Evolutionary conservation across 139 green algal species (phyloP).

Genomic region (Astrephomene gubernaculifera): DNA sequence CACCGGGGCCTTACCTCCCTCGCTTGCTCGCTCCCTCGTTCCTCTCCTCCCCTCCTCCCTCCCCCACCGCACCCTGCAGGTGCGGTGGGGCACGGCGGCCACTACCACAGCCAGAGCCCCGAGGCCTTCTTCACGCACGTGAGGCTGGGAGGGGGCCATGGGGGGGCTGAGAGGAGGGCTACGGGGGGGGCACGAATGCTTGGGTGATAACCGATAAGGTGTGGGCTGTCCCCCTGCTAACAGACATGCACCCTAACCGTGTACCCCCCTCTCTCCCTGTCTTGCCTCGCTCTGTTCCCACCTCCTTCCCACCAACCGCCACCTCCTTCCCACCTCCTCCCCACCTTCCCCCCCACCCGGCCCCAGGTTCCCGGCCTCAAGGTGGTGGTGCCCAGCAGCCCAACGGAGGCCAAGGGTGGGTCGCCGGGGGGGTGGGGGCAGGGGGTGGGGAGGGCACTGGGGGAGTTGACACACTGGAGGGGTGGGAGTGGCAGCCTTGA

Average conservation of each 20-base stretch:
- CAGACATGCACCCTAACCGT: too few species aligned
- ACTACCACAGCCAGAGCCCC: slow-evolving; percentile 97
- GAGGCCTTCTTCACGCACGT: slow-evolving; percentile 95
- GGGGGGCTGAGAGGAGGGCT: background rate
- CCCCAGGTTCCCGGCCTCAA: slow-evolving; percentile 81
- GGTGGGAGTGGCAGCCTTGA: background rate
- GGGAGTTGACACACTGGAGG: too few species aligned
- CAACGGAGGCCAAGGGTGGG: slow-evolving; percentile 80
- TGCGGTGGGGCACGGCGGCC: slow-evolving; percentile 93
- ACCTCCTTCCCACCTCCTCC: background rate
- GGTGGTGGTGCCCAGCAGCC: slow-evolving; percentile 81
- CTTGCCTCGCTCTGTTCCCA: background rate
- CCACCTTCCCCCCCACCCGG: background rate
- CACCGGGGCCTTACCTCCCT: background rate
- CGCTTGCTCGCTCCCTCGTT: background rate
- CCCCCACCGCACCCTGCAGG: slow-evolving; percentile 65
- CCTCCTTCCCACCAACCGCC: background rate
- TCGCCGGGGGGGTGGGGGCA: background rate
- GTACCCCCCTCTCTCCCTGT: too few species aligned
- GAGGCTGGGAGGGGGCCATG: slow-evolving; percentile 82
- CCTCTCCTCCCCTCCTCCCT: background rate
- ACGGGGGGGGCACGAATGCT: background rate
- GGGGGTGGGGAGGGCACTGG: background rate
- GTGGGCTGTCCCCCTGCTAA: too few species aligned
- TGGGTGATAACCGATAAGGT: too few species aligned